A percentile compares a stretch with the other conserved stretches of the same genome.
These are phyloP conservation scores for Zoysia matrella DNA, from an alignment of 202 grass and related monocot genomes.

Conservation along the genomic window DNA sequence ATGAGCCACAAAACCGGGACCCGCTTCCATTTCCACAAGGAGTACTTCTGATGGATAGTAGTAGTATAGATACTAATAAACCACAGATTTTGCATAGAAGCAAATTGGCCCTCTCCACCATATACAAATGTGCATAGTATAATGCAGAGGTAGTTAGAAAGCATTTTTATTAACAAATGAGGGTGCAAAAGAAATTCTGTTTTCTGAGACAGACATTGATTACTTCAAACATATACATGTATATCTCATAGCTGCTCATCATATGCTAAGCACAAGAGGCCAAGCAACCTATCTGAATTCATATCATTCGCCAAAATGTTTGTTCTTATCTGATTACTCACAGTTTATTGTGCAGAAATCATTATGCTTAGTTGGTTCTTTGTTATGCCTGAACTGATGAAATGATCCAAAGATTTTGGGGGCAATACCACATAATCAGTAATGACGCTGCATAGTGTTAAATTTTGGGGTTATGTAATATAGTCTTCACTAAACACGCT, in stretches of 20 bases:
- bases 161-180: constrained; percentile 43
- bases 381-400: background rate
- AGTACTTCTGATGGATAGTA: constrained; percentile 2
- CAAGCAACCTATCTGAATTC: constrained; percentile 22
- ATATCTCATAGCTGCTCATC: constrained; percentile 36
- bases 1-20: constrained; percentile 77
- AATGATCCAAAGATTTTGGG: background rate
- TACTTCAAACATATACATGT: constrained; percentile 33
- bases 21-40: no score
- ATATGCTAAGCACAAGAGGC: constrained; percentile 41
- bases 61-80: constrained; percentile 28
- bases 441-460: no score
- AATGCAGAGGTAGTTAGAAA: constrained; percentile 45
- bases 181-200: constrained; percentile 1
- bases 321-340: constrained; percentile 2
- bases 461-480: background rate
- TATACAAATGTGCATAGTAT: constrained; percentile 61
- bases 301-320: constrained; percentile 19
- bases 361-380: constrained; percentile 17
- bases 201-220: constrained; percentile 31
- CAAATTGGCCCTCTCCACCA: constrained; percentile 44
- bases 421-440: background rate
- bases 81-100: constrained; percentile 36
- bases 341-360: background rate
- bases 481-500: constrained; percentile 5